These are phyloP conservation scores for Zymoseptoria tritici DNA, from an alignment of 2,329 filamentous ascomycete species.

Conservation along the genomic window DNA sequence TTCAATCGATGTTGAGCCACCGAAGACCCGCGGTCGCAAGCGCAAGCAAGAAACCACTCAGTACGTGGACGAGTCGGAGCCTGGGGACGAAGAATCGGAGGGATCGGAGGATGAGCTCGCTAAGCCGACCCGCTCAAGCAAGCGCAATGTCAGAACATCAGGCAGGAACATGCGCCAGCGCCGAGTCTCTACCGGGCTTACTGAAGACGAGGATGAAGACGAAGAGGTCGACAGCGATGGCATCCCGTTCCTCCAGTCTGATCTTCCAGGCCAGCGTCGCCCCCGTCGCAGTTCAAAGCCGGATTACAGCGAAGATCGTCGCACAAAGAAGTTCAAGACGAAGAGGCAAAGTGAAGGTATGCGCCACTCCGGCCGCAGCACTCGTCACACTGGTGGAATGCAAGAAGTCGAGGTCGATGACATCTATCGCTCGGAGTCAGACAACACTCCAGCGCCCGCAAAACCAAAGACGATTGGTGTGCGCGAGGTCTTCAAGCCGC, in stretches of 20 bases:
- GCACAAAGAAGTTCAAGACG: conserved; percentile 6
- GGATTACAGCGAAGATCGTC: neutral
- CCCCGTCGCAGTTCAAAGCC: conserved; percentile 25
- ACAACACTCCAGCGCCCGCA: conserved; percentile 28
- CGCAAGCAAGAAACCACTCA: conserved; percentile 18
- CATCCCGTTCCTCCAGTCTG: conserved; percentile 32
- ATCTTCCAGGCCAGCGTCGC: conserved; percentile 33
- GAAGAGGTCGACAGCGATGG: conserved; percentile 24
- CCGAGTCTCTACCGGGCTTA: conserved; percentile 1
- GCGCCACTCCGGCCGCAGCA: conserved; percentile 40
- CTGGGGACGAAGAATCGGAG: conserved; percentile 14
- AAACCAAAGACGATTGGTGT: conserved; percentile 52
- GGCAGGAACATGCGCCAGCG: conserved; percentile 12
- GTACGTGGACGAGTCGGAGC: conserved; percentile 16
- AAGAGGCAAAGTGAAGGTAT: conserved; percentile 20
- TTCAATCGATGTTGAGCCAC: conserved; percentile 5
- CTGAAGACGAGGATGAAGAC: conserved; percentile 14
- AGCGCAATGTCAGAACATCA: conserved; percentile 10
- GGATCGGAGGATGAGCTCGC: conserved; percentile 16
- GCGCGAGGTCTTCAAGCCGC: conserved; percentile 63
- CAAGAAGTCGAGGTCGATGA: conserved; percentile 53
- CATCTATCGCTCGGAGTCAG: conserved; percentile 42
- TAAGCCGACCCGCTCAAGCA: conserved; percentile 8
- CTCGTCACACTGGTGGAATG: conserved; percentile 42
- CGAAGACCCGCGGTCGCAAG: conserved; percentile 13